phyloP scores from a whole-genome alignment of 1,284 basidiomycete species.

The Stereum hirsutum region DNA sequence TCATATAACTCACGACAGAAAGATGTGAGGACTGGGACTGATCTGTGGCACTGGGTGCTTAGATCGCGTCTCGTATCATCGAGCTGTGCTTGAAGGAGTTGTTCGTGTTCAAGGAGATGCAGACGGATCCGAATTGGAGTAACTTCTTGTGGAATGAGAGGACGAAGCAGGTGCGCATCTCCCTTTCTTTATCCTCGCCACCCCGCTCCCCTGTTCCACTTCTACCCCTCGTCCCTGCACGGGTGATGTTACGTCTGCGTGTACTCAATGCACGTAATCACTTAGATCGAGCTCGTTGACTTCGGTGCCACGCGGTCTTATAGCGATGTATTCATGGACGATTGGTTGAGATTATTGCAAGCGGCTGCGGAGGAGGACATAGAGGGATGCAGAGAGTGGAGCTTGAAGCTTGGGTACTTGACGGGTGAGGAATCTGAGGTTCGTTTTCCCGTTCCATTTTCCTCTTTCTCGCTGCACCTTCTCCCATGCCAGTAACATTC shows the following conservation, averaged over 20 bases:
- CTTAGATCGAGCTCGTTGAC: constrained; percentile 83
- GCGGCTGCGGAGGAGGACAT: constrained; percentile 72
- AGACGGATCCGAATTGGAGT: constrained; percentile 98
- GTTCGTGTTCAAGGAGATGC: constrained; percentile 90
- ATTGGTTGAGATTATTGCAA: constrained; percentile 75
- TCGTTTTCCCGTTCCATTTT: constrained; percentile 11
- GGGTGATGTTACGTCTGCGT: not conserved
- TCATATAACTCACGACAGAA: not conserved
- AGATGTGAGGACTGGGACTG: constrained; percentile 1
- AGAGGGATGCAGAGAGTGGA: constrained; percentile 66
- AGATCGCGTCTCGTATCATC: constrained; percentile 83
- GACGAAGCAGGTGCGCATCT: constrained; percentile 35
- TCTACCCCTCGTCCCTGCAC: too few species aligned
- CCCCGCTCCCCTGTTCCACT: not conserved
- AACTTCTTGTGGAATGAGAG: constrained; percentile 87
- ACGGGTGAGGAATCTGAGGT: constrained; percentile 85
- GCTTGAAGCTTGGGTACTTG: constrained; percentile 79
- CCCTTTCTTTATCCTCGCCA: not conserved
- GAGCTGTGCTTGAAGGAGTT: constrained; percentile 87
- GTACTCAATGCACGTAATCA: not conserved
- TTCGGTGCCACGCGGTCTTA: constrained; percentile 94
- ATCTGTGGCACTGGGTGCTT: not conserved
- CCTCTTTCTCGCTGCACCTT: not conserved
- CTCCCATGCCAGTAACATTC: not conserved
- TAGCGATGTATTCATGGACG: constrained; percentile 80